These are phyloP conservation scores for Amaranthus palmeri DNA, from an alignment of 148 eudicot genomes.

Conservation along the genomic window DNA sequence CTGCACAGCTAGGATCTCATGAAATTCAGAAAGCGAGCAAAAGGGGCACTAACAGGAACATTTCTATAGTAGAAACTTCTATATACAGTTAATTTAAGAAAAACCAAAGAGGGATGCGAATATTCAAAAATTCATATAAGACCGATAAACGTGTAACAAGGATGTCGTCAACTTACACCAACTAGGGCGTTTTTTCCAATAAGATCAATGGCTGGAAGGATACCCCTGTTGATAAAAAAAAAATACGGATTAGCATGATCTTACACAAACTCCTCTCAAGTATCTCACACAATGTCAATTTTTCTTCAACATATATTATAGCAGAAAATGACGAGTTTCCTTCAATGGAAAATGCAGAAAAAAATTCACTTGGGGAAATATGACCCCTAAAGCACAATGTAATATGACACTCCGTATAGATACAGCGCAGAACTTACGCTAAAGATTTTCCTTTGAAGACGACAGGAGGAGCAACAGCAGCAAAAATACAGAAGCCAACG, in stretches of 20 bases:
- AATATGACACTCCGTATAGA: too few relatives aligned
- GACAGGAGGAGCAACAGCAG: slow-evolving; percentile 75
- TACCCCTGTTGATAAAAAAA: slow-evolving; percentile 51
- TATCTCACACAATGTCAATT: not conserved
- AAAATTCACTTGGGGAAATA: too few relatives aligned
- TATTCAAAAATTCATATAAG: too few relatives aligned
- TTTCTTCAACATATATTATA: not conserved
- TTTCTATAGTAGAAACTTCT: too few relatives aligned
- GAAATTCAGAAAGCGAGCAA: too few relatives aligned
- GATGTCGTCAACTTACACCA: slow-evolving; percentile 49
- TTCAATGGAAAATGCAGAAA: not conserved
- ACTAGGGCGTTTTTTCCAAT: slow-evolving; percentile 48
- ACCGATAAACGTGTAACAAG: too few relatives aligned
- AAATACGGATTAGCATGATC: slow-evolving; percentile 4
- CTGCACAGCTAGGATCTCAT: too few relatives aligned
- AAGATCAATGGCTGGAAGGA: slow-evolving; percentile 77
- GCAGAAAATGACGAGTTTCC: not conserved
- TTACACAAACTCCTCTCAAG: not conserved
- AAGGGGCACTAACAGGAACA: too few relatives aligned
- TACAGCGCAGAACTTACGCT: slow-evolving; percentile 39
- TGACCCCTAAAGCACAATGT: too few relatives aligned
- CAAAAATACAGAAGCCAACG: slow-evolving; percentile 53
- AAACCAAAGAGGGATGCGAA: not conserved
- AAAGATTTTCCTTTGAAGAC: slow-evolving; percentile 72
- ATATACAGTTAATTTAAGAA: too few relatives aligned